Percentiles rank a stretch among this genome's conserved stretches.
Evolutionary conservation across 352 stramenopile species (phyloP).

Genomic region (Blastocystis sp.): DNA sequence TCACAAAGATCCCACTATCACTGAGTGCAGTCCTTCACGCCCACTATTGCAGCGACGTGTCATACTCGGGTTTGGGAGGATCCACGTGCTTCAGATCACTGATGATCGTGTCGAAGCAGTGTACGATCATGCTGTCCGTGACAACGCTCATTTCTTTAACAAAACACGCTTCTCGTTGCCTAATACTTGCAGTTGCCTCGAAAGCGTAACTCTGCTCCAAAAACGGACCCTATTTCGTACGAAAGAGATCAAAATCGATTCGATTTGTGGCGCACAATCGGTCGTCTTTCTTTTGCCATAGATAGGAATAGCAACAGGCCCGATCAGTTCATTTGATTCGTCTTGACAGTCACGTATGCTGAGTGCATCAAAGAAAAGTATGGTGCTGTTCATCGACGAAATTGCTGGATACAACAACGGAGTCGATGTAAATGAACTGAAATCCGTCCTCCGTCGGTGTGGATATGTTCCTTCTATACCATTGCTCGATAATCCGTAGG

Average conservation of each 20-base stretch:
- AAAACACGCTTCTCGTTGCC: no score
- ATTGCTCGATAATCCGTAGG: background rate
- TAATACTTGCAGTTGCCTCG: no score
- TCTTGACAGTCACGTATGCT: background rate
- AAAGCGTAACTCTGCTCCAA: no score
- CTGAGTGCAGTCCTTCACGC: background rate
- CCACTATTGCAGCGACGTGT: background rate
- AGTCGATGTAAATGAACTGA: constrained; percentile 59
- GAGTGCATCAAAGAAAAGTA: constrained; percentile 13
- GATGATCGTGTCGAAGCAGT: constrained; percentile 17
- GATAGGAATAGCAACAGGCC: no score
- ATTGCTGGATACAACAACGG: constrained; percentile 61
- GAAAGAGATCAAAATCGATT: background rate
- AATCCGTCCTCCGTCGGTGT: background rate
- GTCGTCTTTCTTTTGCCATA: constrained; percentile 2
- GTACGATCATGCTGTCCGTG: constrained; percentile 1
- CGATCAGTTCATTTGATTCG: no score
- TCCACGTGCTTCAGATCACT: background rate
- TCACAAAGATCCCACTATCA: constrained; percentile 30
- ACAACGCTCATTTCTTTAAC: background rate
- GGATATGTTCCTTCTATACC: constrained; percentile 5
- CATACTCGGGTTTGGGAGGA: background rate
- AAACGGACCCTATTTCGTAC: no score
- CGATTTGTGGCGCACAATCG: background rate
- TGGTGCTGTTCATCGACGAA: constrained; percentile 48